Base-by-base conservation (phyloP, 108 stramenopile genomes). In the Conticribra guillardii region DNA sequence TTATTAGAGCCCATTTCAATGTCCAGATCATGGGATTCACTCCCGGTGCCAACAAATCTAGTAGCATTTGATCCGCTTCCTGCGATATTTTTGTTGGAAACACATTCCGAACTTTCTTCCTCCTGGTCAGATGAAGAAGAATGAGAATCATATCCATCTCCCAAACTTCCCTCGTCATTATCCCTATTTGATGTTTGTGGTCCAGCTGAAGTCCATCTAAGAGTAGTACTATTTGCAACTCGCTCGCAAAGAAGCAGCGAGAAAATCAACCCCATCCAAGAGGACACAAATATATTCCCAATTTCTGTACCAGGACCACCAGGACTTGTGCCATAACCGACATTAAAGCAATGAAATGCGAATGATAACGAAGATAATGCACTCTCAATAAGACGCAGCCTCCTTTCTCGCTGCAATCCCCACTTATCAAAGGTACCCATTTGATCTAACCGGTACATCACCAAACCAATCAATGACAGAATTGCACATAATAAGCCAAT, bases 301-400 rank as follows among this genome's bases (percentile, higher is more conserved):
- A 69, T 62, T 24, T 64, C 67, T 2, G 55, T 61, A 15, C 54
- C 62, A 15, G 67, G 76, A 27, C 68, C 76, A 51, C 60, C 44
- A 48, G 62, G 52, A 57, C 34, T 53, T 18, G 76, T 76, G 30
- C 44, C 26, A 34, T 54, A 76, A 0, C 67, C 67, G 44, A 76
- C 47, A 53, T 76, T 69, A 7, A 69, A 22, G 19, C 67, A 56
- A 19, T 56, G 26, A 54, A 69, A 46, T 30, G 56, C 15, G 31
- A 76, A 30, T 27, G 76, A 57, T 21, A 69, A 27, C 23, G 32
- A 24, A 8, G 76, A 30, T 26, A 69, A 56, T 16, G 22, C 45
- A 9, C 48, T 4, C 21, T 76, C 62, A 2, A 69, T n/a, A 23
- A 53, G 41, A 48, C 53, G 62, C 16, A 69, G 17, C n/a, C 23